Percentiles rank a stretch among this genome's conserved stretches.
phyloP scores from a whole-genome alignment of 192 early-diverging fungal genomes.

The Coemansia interrupta region DNA sequence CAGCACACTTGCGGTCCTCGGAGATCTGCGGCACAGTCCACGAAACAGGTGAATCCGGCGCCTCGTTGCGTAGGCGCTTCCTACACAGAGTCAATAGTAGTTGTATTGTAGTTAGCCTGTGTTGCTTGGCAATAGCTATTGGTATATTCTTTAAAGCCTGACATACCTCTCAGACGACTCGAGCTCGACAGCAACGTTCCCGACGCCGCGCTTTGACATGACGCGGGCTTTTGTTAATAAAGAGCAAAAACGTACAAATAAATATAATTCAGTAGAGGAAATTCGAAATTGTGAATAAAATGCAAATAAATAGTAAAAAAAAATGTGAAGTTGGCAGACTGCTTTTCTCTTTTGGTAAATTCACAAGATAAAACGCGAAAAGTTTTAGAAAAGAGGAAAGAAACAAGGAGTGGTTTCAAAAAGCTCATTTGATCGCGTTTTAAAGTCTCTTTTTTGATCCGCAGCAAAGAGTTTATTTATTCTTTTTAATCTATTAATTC shows the following conservation, averaged over 20 bases:
- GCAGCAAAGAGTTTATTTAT: neutral
- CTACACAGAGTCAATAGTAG: conserved; percentile 10
- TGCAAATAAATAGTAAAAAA: neutral
- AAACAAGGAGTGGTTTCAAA: neutral
- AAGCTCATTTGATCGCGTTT: neutral
- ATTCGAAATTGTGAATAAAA: neutral
- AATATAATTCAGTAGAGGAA: neutral
- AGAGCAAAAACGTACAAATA: neutral
- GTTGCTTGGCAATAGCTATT: neutral
- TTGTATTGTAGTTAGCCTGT: neutral
- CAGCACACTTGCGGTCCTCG: conserved; percentile 19
- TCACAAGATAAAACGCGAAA: neutral
- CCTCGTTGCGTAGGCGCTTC: conserved; percentile 39
- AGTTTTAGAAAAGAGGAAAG: neutral
- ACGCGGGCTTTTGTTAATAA: neutral
- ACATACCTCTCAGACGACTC: conserved; percentile 41
- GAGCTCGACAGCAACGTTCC: conserved; percentile 24
- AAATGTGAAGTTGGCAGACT: neutral
- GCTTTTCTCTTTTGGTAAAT: neutral
- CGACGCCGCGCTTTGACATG: conserved; percentile 22
- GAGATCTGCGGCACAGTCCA: conserved; percentile 8
- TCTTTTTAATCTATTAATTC: neutral
- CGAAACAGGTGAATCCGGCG: conserved; percentile 8
- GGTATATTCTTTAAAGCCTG: neutral
- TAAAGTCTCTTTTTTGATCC: neutral